Evolutionary conservation across 495 filamentous ascomycete genomes (phyloP).

Genomic region (Penicillium lagena): DNA sequence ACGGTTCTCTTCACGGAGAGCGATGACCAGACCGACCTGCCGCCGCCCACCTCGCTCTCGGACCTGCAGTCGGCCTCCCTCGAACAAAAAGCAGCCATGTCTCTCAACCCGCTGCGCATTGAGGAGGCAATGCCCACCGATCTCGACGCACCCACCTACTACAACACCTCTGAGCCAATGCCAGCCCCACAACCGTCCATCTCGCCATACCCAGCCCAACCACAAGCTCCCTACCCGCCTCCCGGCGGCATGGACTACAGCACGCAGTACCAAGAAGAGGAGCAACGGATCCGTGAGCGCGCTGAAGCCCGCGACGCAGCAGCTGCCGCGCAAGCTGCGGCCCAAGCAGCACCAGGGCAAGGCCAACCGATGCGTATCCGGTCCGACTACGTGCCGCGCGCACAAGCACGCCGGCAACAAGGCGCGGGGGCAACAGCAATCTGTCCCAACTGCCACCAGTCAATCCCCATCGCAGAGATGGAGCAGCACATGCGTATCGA

Average conservation of each 20-base stretch:
- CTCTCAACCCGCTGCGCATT: conserved; percentile 76
- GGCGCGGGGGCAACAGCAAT: conserved; percentile 61
- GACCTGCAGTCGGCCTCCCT: conserved; percentile 91
- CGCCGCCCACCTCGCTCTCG: conserved; percentile 79
- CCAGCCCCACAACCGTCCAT: conserved; percentile 15
- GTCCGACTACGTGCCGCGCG: conserved; percentile 84
- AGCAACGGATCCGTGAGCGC: conserved; percentile 59
- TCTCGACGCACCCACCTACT: conserved; percentile 52
- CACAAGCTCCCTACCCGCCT: conserved; percentile 29
- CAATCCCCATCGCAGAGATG: conserved; percentile 78
- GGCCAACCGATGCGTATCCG: conserved; percentile 77
- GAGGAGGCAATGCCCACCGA: conserved; percentile 94
- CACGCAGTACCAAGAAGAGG: conserved; percentile 51
- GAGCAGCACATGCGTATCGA: conserved; percentile 96
- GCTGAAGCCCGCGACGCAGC: conserved; percentile 63
- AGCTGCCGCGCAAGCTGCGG: conserved; percentile 71
- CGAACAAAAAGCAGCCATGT: conserved; percentile 88
- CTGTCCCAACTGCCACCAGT: conserved; percentile 92
- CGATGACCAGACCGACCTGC: conserved; percentile 80
- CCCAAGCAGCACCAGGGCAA: conserved; percentile 56
- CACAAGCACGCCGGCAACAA: conserved; percentile 59
- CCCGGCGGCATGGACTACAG: conserved; percentile 28
- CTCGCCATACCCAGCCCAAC: conserved; percentile 31
- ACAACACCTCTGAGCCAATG: conserved; percentile 38
- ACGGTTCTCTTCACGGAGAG: conserved; percentile 89